phyloP scores from a whole-genome alignment of 306 rosid genomes.

The Biancaea sappan region DNA sequence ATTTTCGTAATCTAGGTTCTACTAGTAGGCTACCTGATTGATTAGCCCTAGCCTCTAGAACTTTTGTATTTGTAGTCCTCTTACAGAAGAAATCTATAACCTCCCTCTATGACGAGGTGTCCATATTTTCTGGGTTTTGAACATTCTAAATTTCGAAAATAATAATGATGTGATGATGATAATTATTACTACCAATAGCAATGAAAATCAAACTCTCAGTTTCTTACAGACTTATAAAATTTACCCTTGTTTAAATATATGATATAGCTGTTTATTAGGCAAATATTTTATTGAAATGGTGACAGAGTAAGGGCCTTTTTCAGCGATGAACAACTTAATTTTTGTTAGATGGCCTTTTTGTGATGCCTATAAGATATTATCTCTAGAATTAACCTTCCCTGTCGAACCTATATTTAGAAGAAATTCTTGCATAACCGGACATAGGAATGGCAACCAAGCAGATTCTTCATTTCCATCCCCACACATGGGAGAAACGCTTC shows the following conservation, averaged over 20 bases:
- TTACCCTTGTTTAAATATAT: not conserved
- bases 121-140: not conserved
- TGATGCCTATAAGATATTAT: not conserved
- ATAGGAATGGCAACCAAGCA: not conserved
- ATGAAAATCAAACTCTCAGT: not conserved
- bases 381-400: not conserved
- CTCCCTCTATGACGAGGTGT: conserved; percentile 3
- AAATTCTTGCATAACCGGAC: not conserved
- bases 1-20: not conserved
- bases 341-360: not conserved
- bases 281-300: not conserved
- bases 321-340: not conserved
- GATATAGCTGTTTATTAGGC: not conserved
- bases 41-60: not conserved
- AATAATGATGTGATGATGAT: not conserved
- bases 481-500: too few species aligned
- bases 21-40: not conserved
- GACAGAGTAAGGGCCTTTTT: not conserved
- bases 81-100: not conserved
- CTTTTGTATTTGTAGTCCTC: not conserved
- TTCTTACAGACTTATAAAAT: not conserved
- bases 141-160: not conserved
- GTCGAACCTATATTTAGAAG: not conserved
- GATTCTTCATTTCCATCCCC: not conserved
- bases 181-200: conserved; percentile 7